Conservation (phyloP, 495 filamentous ascomycete genomes). For the Penicillium bialowiezense region DNA sequence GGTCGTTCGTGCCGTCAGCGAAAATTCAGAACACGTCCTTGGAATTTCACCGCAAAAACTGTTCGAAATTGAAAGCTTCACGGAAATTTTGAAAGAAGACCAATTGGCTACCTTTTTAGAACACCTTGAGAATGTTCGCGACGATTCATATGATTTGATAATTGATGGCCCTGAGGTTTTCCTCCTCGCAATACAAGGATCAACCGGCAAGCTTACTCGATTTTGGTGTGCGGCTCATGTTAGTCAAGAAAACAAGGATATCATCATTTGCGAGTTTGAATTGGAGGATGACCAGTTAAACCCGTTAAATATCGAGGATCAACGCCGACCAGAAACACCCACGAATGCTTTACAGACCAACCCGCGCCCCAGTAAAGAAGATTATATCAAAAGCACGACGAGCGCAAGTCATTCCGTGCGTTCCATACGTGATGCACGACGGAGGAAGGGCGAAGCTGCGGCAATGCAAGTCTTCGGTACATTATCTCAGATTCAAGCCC, state of each 20-base stretch:
- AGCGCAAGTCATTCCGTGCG: slow-evolving; percentile 3
- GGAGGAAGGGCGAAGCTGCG: slow-evolving; percentile 5
- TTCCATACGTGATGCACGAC: slow-evolving; percentile 5
- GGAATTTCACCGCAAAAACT: slow-evolving; percentile 77
- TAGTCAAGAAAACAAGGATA: slow-evolving; percentile 58
- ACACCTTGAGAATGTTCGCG: slow-evolving; percentile 82
- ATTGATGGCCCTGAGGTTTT: slow-evolving; percentile 86
- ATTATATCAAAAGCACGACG: slow-evolving; percentile 6
- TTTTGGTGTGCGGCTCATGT: slow-evolving; percentile 90
- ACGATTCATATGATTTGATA: slow-evolving; percentile 64
- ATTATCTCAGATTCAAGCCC: slow-evolving; percentile 47
- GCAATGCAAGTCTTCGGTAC: slow-evolving; percentile 37
- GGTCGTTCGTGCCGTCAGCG: slow-evolving; percentile 77
- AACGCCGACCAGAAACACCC: slow-evolving; percentile 56
- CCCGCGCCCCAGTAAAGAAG: slow-evolving; percentile 65
- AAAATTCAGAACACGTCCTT: slow-evolving; percentile 77
- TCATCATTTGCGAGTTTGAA: slow-evolving; percentile 91
- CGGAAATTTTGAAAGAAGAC: slow-evolving; percentile 76
- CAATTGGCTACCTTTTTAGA: slow-evolving; percentile 80
- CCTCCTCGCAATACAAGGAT: slow-evolving; percentile 63
- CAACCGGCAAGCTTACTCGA: slow-evolving; percentile 53
- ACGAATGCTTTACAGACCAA: slow-evolving; percentile 64
- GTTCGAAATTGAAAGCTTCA: slow-evolving; percentile 72
- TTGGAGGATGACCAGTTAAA: slow-evolving; percentile 74
- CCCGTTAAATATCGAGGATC: slow-evolving; percentile 60